Base-by-base conservation (phyloP, 2,329 filamentous ascomycete species). In the Trichoderma cornu-damae region DNA sequence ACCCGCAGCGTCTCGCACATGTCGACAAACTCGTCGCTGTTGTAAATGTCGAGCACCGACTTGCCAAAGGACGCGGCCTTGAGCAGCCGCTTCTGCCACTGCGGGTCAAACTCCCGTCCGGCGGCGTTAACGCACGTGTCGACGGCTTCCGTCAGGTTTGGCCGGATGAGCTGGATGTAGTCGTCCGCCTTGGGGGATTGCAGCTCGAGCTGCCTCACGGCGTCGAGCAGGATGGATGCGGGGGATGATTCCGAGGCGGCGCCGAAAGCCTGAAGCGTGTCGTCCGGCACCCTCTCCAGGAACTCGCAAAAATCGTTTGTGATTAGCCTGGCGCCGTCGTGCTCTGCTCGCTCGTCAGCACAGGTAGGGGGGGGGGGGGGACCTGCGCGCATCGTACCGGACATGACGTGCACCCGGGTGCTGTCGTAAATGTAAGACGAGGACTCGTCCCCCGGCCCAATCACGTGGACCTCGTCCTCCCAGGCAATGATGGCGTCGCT, bases 171-270 rank as follows among this genome's bases (percentile, higher is more conserved):
- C 68, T 97, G 94, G 57, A 99, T 96, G 63, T 96, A 93, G 66
- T 99, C 94, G 66, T 99, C 94, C 6, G 94, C 94, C 72, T 96
- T 97, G 1, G 94, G 93, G 0, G 93, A 97, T 68, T 96, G 91
- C 61, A 89, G 85, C 65, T 97, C 93, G 3, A 99, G 79, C 66
- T 96, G 88, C 55, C 91, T 88, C 2, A 96, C 88, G 0, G 94
- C 94, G 70, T 99, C 94, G 0, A 99, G 79, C 2, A 99, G 77
- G n/a, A 97, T 90, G 0, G 93, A 93, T 3, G 93, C 90, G 3
- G 94, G 85, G 0, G 91, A 93, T 1, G 91, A 93, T 57, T 90
- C 90, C 2, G 93, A 94, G 1, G 90, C 90, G 49, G 94, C 82
- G 14, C 89, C 85, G 71, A 97, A 97, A 2, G 96, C 90, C 57